A percentile compares a stretch with the other conserved stretches of the same genome.
Conservation (phyloP, 768 basidiomycete species). For the Serendipita sp. region DNA sequence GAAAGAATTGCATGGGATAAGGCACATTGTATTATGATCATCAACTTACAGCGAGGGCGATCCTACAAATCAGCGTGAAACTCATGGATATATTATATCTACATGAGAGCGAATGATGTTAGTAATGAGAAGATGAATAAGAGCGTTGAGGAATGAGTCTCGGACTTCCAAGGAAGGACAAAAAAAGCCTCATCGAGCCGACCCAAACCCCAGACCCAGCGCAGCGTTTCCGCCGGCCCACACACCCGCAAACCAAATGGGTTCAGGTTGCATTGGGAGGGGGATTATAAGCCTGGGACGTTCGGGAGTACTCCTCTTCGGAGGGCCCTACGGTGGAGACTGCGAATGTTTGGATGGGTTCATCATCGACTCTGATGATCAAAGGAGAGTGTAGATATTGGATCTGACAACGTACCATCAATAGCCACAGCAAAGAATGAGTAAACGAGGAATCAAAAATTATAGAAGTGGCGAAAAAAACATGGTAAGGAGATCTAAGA, state of each 20-base stretch:
- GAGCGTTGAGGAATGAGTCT: slow-evolving; percentile 23
- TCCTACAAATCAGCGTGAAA: no score
- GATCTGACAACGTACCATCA: background rate
- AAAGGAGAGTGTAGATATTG: slow-evolving; percentile 7
- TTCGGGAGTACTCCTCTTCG: slow-evolving; percentile 52
- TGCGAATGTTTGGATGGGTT: slow-evolving; percentile 60
- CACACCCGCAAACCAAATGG: slow-evolving; percentile 36
- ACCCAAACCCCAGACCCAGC: slow-evolving; percentile 64
- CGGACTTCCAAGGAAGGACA: slow-evolving; percentile 90
- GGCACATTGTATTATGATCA: no score
- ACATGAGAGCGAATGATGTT: no score
- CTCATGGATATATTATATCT: no score
- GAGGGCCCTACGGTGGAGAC: slow-evolving; percentile 72
- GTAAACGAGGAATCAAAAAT: no score
- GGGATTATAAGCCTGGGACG: slow-evolving; percentile 56
- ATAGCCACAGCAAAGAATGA: background rate
- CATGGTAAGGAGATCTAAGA: slow-evolving; percentile 13
- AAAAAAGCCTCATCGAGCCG: slow-evolving; percentile 48
- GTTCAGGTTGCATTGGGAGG: slow-evolving; percentile 49
- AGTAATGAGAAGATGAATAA: no score
- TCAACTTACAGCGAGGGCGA: no score
- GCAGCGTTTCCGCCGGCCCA: slow-evolving; percentile 51
- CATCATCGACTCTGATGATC: slow-evolving; percentile 31
- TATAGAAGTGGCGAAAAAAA: background rate
- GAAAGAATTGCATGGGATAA: no score